These are phyloP conservation scores for Periconia digitata DNA, from an alignment of 2,329 filamentous ascomycete species.

Conservation along the genomic window DNA sequence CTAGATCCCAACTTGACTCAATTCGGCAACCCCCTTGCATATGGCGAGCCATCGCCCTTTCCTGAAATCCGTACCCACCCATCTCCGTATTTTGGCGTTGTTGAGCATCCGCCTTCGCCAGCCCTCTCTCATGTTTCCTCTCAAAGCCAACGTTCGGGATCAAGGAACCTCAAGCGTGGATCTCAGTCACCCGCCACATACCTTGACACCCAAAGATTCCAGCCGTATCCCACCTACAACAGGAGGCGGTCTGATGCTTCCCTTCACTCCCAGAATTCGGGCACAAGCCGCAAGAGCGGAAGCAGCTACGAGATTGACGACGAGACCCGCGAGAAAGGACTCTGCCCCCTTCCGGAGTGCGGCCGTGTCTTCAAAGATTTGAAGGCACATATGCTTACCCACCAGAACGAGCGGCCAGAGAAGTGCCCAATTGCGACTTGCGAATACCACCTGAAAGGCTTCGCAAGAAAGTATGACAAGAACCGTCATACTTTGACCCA, in stretches of 20 bases:
- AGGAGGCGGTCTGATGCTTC: conserved; percentile 71
- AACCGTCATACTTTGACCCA: conserved; percentile 92
- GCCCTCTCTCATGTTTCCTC: conserved; percentile 59
- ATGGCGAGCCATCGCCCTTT: conserved; percentile 44
- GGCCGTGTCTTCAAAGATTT: conserved; percentile 87
- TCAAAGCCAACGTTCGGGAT: conserved; percentile 46
- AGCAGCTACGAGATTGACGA: conserved; percentile 44
- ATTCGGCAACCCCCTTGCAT: conserved; percentile 45
- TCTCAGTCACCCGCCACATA: conserved; percentile 65
- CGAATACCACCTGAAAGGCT: conserved; percentile 90
- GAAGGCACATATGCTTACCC: conserved; percentile 92
- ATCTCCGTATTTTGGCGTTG: conserved; percentile 45
- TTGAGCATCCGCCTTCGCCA: conserved; percentile 62
- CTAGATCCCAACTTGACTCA: conserved; percentile 63
- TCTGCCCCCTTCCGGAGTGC: conserved; percentile 82
- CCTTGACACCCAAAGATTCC: conserved; percentile 58
- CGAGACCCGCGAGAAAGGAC: conserved; percentile 64
- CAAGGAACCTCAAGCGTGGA: conserved; percentile 50
- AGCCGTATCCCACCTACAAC: conserved; percentile 53
- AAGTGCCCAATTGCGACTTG: conserved; percentile 93
- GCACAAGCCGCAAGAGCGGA: conserved; percentile 55
- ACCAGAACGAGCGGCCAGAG: conserved; percentile 86
- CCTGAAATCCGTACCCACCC: conserved; percentile 44
- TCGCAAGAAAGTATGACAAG: conserved; percentile 95
- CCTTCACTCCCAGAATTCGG: conserved; percentile 65